Evolutionary conservation across 345 rosid genomes (phyloP).

Genomic region (Murraya paniculata): DNA sequence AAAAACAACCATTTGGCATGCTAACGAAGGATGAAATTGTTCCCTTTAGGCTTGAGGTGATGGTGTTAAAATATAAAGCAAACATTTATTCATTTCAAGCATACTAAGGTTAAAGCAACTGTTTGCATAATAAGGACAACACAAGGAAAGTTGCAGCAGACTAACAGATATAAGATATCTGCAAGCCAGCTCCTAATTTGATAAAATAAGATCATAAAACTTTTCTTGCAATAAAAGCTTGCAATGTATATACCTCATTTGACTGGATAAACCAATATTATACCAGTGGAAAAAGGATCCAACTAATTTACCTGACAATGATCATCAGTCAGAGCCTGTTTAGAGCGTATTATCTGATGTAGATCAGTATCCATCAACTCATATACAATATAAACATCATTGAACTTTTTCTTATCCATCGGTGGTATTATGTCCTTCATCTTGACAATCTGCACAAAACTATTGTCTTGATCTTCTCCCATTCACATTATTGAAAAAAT

Average conservation of each 20-base stretch:
- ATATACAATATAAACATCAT: constrained; percentile 83
- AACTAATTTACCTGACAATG: constrained; percentile 70
- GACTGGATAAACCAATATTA: background rate
- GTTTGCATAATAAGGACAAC: background rate
- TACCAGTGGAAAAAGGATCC: background rate
- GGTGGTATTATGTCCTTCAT: constrained; percentile 84
- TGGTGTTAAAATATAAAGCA: background rate
- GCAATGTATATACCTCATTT: background rate
- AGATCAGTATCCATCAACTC: constrained; percentile 96
- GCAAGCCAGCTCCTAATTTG: background rate
- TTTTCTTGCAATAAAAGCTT: constrained; percentile 27
- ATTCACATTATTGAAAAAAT: background rate
- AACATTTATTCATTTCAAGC: background rate
- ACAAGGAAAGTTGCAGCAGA: background rate
- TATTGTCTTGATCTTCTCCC: background rate
- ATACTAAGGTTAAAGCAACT: background rate
- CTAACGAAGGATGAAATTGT: background rate
- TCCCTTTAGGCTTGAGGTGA: background rate
- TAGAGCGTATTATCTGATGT: constrained; percentile 80
- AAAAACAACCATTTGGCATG: background rate
- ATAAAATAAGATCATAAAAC: constrained; percentile 29
- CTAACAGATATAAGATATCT: background rate
- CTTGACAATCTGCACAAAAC: constrained; percentile 54
- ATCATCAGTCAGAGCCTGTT: constrained; percentile 73
- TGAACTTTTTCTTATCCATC: constrained; percentile 61